phyloP scores from a whole-genome alignment of 768 basidiomycete species.

The Cystofilobasidium ferigula region DNA sequence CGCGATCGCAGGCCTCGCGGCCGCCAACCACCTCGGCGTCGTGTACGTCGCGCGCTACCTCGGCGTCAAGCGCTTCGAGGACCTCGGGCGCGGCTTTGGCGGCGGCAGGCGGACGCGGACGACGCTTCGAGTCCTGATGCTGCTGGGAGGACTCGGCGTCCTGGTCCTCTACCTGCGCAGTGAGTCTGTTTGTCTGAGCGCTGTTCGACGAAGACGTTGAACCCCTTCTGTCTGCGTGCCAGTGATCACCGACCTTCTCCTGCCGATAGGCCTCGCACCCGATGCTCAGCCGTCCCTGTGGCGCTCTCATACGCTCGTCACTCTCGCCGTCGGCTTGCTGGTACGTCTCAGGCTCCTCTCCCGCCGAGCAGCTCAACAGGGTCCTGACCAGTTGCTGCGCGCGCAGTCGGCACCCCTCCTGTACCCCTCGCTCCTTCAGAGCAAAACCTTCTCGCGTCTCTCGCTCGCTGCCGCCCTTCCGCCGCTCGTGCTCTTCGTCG shows the following conservation, averaged over 20 bases:
- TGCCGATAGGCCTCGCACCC: conserved; percentile 6
- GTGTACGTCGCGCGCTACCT: conserved; percentile 25
- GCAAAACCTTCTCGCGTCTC: not conserved
- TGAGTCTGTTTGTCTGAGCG: too few relatives aligned
- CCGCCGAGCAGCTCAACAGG: not conserved
- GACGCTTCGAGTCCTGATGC: not conserved
- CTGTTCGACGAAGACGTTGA: not conserved
- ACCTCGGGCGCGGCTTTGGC: conserved; percentile 13
- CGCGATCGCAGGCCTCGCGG: conserved; percentile 5
- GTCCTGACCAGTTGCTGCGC: not conserved
- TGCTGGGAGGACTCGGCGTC: conserved; percentile 16
- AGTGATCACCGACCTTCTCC: conserved; percentile 19
- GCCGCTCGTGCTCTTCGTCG: conserved; percentile 15
- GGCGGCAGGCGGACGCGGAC: not conserved
- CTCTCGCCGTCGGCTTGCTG: conserved; percentile 3
- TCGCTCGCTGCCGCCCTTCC: not conserved
- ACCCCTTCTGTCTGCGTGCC: not conserved
- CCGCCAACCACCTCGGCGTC: conserved; percentile 16
- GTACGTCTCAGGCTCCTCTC: conserved; percentile 1
- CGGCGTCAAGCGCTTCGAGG: conserved; percentile 22
- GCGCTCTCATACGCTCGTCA: conserved; percentile 6
- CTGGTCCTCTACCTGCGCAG: conserved; percentile 16
- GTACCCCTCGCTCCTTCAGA: conserved; percentile 6
- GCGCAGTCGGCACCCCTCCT: conserved; percentile 7
- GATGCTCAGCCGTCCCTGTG: not conserved